phyloP scores from a whole-genome alignment of 306 rosid genomes.

The Datisca glomerata region DNA sequence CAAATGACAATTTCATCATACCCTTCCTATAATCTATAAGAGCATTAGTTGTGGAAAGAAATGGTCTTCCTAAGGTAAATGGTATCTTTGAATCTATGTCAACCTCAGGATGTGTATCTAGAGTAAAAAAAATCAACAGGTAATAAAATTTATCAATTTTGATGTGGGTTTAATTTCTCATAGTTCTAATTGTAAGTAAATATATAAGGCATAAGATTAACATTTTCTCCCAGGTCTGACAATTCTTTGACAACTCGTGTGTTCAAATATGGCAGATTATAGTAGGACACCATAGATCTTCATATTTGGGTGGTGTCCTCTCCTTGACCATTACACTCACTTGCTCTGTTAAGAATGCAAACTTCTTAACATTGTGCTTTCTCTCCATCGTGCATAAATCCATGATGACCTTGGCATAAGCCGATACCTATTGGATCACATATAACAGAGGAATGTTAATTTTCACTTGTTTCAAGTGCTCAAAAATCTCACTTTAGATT shows the following conservation, averaged over 20 bases:
- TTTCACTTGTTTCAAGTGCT: not conserved
- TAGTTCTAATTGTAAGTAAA: slow-evolving; percentile 1
- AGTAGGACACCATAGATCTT: not conserved
- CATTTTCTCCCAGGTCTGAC: not conserved
- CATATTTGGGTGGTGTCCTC: not conserved
- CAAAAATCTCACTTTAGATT: not conserved
- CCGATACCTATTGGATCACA: not conserved
- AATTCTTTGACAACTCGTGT: not conserved
- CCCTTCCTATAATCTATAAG: too few species aligned
- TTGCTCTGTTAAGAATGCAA: not conserved
- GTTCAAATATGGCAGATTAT: not conserved
- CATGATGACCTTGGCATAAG: not conserved
- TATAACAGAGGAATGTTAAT: not conserved
- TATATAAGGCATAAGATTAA: not conserved
- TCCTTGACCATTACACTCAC: not conserved
- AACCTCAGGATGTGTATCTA: too few species aligned
- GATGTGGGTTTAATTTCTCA: not conserved
- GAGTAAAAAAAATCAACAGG: too few species aligned
- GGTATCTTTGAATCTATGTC: too few species aligned
- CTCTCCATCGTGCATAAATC: not conserved
- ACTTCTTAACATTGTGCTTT: not conserved
- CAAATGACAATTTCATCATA: too few species aligned
- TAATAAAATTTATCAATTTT: too few species aligned
- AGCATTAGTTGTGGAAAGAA: too few species aligned
- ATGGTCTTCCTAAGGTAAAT: too few species aligned